These are phyloP conservation scores for Phytophthora agathidicida DNA, from an alignment of 352 stramenopile genomes.

Conservation along the genomic window DNA sequence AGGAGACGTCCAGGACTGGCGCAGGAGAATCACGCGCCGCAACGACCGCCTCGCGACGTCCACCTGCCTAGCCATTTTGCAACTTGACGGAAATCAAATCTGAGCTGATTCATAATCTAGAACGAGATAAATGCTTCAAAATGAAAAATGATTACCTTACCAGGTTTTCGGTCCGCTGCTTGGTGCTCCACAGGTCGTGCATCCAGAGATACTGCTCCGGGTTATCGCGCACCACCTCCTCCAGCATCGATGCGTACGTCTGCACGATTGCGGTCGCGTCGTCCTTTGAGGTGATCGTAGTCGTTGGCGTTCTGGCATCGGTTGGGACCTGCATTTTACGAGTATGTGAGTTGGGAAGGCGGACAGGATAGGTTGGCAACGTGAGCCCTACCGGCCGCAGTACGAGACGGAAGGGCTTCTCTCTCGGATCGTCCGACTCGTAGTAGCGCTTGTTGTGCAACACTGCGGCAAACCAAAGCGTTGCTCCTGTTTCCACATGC, in stretches of 20 bases:
- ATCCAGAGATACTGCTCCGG: constrained; percentile 66
- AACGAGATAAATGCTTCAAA: no score
- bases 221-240: constrained; percentile 33
- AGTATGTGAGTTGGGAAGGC: no score
- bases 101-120: no score
- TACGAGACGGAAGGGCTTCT: constrained; percentile 54
- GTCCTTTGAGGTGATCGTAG: background rate
- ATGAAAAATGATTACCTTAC: no score
- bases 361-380: no score
- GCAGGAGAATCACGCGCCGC: constrained; percentile 6
- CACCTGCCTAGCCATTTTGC: constrained; percentile 30
- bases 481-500: constrained; percentile 29
- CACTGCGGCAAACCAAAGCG: constrained; percentile 56
- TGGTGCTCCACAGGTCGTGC: constrained; percentile 50
- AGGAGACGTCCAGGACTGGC: constrained; percentile 1
- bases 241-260: constrained; percentile 45
- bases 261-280: constrained; percentile 33
- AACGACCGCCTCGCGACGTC: constrained; percentile 17
- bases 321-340: no score
- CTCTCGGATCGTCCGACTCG: constrained; percentile 1
- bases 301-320: no score
- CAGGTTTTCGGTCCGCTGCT: background rate
- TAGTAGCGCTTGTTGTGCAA: constrained; percentile 47
- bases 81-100: background rate
- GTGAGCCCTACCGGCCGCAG: constrained; percentile 31